Conservation (phyloP, 306 rosid genomes). For the Coriaria nepalensis region DNA sequence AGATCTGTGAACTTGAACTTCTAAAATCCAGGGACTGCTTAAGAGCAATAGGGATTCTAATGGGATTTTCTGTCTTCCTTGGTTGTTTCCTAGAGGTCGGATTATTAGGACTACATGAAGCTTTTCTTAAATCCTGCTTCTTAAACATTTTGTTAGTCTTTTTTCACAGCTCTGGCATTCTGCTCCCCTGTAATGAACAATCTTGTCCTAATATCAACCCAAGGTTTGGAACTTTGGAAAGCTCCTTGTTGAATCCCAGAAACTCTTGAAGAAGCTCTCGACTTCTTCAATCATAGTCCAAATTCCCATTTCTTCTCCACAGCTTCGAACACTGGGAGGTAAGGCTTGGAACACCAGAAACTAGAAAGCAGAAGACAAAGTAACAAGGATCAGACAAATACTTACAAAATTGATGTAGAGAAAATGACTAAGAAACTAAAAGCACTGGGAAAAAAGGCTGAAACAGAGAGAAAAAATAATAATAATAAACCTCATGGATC, state of each 20-base stretch:
- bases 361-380: slow-evolving; percentile 15
- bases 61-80: slow-evolving; percentile 80
- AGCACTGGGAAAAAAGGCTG: too few species aligned
- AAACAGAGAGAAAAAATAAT: too few species aligned
- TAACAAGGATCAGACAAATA: slow-evolving; percentile 8
- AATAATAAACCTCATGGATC: too few species aligned
- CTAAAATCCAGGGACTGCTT: slow-evolving; percentile 65
- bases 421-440: not conserved
- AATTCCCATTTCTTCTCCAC: slow-evolving; percentile 66
- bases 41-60: slow-evolving; percentile 38
- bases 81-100: slow-evolving; percentile 61
- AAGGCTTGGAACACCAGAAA: slow-evolving; percentile 66
- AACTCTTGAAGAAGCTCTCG: slow-evolving; percentile 63
- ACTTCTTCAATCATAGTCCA: slow-evolving; percentile 64
- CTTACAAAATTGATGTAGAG: slow-evolving; percentile 1
- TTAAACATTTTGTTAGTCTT: slow-evolving; percentile 40
- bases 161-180: slow-evolving; percentile 44
- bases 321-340: slow-evolving; percentile 66
- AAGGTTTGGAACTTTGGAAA: slow-evolving; percentile 25
- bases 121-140: slow-evolving; percentile 69
- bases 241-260: slow-evolving; percentile 61
- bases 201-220: slow-evolving; percentile 48
- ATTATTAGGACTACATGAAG: slow-evolving; percentile 38
- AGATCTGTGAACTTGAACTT: slow-evolving; percentile 62
- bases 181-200: slow-evolving; percentile 28